Percentiles rank a stretch among this genome's conserved stretches.
phyloP scores from a whole-genome alignment of 2,329 filamentous ascomycete genomes.

The Volutella citrinella region DNA sequence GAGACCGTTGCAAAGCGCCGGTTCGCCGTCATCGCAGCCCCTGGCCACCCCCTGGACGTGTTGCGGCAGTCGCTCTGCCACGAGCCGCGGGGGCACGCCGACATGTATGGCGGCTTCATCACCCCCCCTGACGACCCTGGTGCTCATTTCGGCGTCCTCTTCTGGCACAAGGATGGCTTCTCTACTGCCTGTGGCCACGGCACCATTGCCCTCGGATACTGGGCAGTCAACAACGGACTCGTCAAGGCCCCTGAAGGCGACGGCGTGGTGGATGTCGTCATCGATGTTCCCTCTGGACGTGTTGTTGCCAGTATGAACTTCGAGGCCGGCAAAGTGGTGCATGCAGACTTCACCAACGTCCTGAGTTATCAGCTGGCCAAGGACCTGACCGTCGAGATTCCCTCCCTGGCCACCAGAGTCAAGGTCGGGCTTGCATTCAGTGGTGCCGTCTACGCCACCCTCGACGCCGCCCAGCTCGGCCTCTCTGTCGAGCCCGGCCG shows the following conservation, averaged over 20 bases:
- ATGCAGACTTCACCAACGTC: conserved; percentile 17
- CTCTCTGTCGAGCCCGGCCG: conserved; percentile 10
- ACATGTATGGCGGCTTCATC: conserved; percentile 27
- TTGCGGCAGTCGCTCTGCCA: conserved; percentile 16
- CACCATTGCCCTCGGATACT: conserved; percentile 25
- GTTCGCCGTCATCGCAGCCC: not conserved
- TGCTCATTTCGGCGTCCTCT: conserved; percentile 23
- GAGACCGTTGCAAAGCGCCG: conserved; percentile 11
- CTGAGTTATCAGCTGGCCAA: conserved; percentile 14
- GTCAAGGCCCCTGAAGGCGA: conserved; percentile 1
- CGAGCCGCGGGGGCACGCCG: conserved; percentile 15
- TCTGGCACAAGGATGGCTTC: conserved; percentile 28
- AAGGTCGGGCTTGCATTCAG: conserved; percentile 8
- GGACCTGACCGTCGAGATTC: conserved; percentile 1
- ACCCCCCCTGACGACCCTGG: conserved; percentile 17
- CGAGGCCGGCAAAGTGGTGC: not conserved
- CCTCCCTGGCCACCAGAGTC: not conserved
- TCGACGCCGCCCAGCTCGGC: conserved; percentile 9
- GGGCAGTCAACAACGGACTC: conserved; percentile 14
- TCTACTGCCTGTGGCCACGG: conserved; percentile 26
- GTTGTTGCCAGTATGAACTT: conserved; percentile 7
- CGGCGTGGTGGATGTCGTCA: conserved; percentile 11
- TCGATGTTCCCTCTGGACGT: conserved; percentile 16
- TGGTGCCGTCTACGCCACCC: conserved; percentile 13
- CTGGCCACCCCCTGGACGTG: conserved; percentile 8